Base-by-base conservation (phyloP, 352 stramenopile species). In the Globisporangium cylindrosporum region DNA sequence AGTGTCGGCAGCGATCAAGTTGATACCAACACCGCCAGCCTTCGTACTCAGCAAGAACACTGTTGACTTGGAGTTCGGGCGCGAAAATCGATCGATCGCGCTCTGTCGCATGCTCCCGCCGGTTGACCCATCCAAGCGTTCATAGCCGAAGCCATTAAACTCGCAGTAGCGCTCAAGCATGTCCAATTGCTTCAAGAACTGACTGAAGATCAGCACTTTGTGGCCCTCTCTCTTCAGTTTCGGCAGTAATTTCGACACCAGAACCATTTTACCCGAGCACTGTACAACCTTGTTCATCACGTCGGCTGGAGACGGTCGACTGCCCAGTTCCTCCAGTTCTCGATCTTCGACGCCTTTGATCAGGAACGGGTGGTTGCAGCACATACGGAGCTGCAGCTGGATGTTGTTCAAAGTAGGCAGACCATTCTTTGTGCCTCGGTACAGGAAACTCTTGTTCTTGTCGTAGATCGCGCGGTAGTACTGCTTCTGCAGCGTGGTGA, bases 381-480 rank as follows among this genome's bases (percentile, higher is more conserved):
- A 99, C 75, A 99, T 99, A 38, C 97, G 82, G 25, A 99, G 76
- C 80, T 99, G 94, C 83, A 99, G 98, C 48, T 99, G 97, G 62
- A 99, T 94, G 80, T 99, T 99, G 74, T 99, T 99, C 29, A 99
- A 82, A 61, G 88, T 92, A 20, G 88, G 89, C 9, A 96, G 67
- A 5, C 82, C 86, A 60, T 95, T 95, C 72, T 96, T 93, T 15
- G 86, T 92, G 0, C 88, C 89, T 32, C 88, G 80, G 54, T 96
- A 97, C 68, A 99, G 71, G 66, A 99, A 99, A 24, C 92, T 95
- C 43, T 98, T 96, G 78, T 99, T 99, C 75, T 99, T 99, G 80
- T 99, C 97, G 77, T 99, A 99, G 25, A 99, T 97, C 2, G 98
- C 98, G 32, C 97, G 84, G 74, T 99, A 99, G 75, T 99, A 99